phyloP scores from a whole-genome alignment of 2,329 filamentous ascomycete genomes.

The Pseudopyrenochaeta lycopersici region DNA sequence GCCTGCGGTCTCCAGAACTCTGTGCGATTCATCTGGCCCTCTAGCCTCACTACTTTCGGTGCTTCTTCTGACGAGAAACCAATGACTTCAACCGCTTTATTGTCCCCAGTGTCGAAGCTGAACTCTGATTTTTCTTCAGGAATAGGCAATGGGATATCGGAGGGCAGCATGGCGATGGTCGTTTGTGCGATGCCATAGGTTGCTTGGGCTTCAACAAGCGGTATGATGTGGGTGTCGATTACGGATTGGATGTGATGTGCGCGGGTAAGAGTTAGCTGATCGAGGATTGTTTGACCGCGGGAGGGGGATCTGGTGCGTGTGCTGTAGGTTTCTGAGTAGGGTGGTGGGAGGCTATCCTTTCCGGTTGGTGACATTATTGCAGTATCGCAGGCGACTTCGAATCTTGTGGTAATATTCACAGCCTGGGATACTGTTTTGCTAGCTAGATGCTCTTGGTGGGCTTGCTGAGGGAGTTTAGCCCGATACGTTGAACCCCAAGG shows the following conservation, averaged over 20 bases:
- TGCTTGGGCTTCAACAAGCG: slow-evolving; percentile 51
- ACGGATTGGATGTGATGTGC: slow-evolving; percentile 51
- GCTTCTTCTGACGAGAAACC: slow-evolving; percentile 52
- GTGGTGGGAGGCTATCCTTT: slow-evolving; percentile 25
- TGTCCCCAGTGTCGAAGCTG: slow-evolving; percentile 34
- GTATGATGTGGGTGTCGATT: slow-evolving; percentile 52
- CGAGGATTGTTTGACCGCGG: slow-evolving; percentile 42
- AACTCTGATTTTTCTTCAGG: slow-evolving; percentile 39
- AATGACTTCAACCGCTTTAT: slow-evolving; percentile 45
- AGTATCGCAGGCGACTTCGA: not conserved
- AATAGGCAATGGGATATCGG: slow-evolving; percentile 45
- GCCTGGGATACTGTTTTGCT: no score
- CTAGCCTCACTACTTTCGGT: slow-evolving; percentile 51
- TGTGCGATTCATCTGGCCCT: slow-evolving; percentile 51
- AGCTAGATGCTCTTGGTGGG: not conserved
- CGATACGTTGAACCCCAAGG: not conserved
- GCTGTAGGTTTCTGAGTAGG: slow-evolving; percentile 33
- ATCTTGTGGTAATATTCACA: not conserved
- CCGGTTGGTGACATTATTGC: slow-evolving; percentile 19
- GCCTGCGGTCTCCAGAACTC: slow-evolving; percentile 55
- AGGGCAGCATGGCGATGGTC: slow-evolving; percentile 56
- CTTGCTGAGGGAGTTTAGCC: not conserved
- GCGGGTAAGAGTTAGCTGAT: slow-evolving; percentile 51
- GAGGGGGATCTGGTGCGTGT: slow-evolving; percentile 9
- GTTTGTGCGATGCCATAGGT: slow-evolving; percentile 54